These are phyloP conservation scores for Candida tropicalis DNA, from an alignment of 1,139 yeast species.

Conservation along the genomic window DNA sequence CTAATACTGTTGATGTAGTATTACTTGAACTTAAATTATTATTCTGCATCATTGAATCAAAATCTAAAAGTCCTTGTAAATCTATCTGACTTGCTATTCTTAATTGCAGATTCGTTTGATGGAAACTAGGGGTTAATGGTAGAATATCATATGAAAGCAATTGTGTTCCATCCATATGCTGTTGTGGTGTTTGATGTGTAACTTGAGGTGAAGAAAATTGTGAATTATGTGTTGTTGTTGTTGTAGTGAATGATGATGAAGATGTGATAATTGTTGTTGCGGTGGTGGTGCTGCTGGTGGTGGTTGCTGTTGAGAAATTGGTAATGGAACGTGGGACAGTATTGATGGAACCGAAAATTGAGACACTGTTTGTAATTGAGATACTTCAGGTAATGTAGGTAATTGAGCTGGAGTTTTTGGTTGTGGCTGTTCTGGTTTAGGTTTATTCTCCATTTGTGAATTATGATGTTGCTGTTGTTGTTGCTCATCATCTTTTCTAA, in stretches of 20 bases:
- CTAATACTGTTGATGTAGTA: too few relatives aligned
- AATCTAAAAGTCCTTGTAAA: conserved; percentile 16
- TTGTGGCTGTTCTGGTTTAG: background rate
- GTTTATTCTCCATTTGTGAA: conserved; percentile 1
- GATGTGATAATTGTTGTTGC: background rate
- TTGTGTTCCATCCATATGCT: background rate
- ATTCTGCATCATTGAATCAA: conserved; percentile 5
- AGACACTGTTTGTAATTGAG: background rate
- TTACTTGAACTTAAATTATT: background rate
- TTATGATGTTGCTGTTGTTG: conserved; percentile 7
- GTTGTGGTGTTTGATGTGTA: conserved; percentile 1
- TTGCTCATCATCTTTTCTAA: conserved; percentile 14
- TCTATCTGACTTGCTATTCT: conserved; percentile 14
- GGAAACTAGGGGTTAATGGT: conserved; percentile 5
- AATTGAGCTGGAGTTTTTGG: conserved; percentile 3
- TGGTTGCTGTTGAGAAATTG: too few relatives aligned
- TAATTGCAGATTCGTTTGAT: conserved; percentile 10
- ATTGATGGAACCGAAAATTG: background rate
- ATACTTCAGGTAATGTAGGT: background rate
- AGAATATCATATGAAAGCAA: background rate
- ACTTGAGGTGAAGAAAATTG: background rate
- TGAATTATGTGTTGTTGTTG: conserved; percentile 1
- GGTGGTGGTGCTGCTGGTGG: too few relatives aligned
- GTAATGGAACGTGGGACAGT: too few relatives aligned
- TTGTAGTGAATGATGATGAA: background rate